phyloP scores from a whole-genome alignment of 2,329 filamentous ascomycete genomes.

The Orbilia quercus region DNA sequence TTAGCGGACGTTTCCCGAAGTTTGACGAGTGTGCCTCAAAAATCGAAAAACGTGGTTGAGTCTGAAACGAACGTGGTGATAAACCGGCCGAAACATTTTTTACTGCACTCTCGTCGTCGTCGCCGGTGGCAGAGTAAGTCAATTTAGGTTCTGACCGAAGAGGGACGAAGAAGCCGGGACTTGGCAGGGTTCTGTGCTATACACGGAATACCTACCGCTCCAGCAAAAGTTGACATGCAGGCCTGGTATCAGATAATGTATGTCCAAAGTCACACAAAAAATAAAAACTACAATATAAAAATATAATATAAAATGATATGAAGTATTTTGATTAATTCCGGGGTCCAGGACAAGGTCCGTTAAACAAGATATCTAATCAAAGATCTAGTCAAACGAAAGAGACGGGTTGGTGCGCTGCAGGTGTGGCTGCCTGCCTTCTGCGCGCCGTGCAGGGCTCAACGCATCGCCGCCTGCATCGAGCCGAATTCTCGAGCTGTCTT shows the following conservation, averaged over 20 bases:
- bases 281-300: no score
- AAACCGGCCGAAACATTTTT: not conserved
- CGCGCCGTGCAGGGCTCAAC: slow-evolving; percentile 32
- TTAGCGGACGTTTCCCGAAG: not conserved
- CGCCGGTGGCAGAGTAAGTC: slow-evolving; percentile 20
- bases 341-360: no score
- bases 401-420: not conserved
- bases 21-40: slow-evolving; percentile 1
- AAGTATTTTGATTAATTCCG: no score
- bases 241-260: slow-evolving; percentile 11
- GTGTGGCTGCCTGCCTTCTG: slow-evolving; percentile 31
- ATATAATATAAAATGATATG: no score
- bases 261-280: no score
- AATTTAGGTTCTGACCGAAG: slow-evolving; percentile 4
- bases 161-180: not conserved
- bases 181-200: not conserved
- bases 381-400: no score
- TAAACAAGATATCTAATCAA: no score
- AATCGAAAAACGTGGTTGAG: slow-evolving; percentile 32
- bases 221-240: not conserved
- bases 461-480: slow-evolving; percentile 24
- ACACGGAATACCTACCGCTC: slow-evolving; percentile 1
- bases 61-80: slow-evolving; percentile 30
- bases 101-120: no score
- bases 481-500: slow-evolving; percentile 32